Evolutionary conservation across 352 stramenopile genomes (phyloP).

Genomic region (Phytopythium mirpurense): DNA sequence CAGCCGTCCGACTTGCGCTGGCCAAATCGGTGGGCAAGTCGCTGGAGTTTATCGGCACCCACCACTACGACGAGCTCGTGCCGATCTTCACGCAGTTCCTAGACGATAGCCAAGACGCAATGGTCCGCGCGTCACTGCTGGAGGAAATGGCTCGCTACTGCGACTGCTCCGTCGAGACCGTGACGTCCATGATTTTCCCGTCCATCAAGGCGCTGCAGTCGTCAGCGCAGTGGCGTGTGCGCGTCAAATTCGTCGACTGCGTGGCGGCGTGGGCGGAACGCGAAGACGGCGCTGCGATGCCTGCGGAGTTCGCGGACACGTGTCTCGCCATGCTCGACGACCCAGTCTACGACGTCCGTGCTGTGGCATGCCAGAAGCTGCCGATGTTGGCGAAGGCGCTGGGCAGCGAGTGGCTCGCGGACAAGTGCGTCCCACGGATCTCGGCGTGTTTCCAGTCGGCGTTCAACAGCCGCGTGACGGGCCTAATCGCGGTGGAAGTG

Average conservation of each 20-base stretch:
- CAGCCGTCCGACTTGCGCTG: constrained; percentile 66
- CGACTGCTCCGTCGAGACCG: constrained; percentile 54
- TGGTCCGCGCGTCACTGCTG: constrained; percentile 68
- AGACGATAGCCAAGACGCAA: constrained; percentile 75
- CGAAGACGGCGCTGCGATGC: constrained; percentile 45
- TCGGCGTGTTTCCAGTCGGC: constrained; percentile 60
- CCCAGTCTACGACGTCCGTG: constrained; percentile 67
- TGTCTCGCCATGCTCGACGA: constrained; percentile 68
- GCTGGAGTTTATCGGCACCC: constrained; percentile 55
- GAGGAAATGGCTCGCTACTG: constrained; percentile 81
- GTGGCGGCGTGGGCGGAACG: constrained; percentile 76
- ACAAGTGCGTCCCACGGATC: constrained; percentile 62
- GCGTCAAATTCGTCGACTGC: constrained; percentile 84
- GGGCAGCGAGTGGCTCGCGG: constrained; percentile 69
- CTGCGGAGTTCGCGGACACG: constrained; percentile 63
- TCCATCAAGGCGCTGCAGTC: constrained; percentile 58
- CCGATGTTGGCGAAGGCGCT: constrained; percentile 59
- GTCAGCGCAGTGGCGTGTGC: constrained; percentile 77
- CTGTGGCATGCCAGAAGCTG: constrained; percentile 57
- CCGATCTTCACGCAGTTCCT: constrained; percentile 82
- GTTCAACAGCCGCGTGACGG: constrained; percentile 70
- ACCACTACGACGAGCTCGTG: constrained; percentile 77
- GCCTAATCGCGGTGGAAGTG: constrained; percentile 60
- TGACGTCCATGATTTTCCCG: constrained; percentile 66
- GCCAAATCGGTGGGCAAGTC: constrained; percentile 74